phyloP scores from a whole-genome alignment of 176 grass and related monocot genomes.

The Miscanthus lutarioriparius region DNA sequence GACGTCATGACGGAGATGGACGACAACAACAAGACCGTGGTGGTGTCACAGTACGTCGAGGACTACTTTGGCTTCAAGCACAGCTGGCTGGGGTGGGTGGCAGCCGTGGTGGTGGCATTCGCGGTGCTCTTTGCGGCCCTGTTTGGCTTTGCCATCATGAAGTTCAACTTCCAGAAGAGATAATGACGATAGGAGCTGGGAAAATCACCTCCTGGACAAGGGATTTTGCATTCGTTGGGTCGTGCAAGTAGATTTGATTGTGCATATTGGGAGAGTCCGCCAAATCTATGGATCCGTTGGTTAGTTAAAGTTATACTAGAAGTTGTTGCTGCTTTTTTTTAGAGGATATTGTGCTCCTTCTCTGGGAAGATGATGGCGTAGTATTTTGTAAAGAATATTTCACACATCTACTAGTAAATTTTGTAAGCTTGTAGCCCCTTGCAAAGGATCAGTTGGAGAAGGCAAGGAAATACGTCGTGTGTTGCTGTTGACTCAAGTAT shows the following conservation, averaged over 20 bases:
- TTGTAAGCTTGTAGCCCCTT: background rate
- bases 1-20: background rate
- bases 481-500: background rate
- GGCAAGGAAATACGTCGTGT: background rate
- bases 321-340: background rate
- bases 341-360: background rate
- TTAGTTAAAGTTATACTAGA: background rate
- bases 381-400: background rate
- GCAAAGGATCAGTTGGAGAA: background rate
- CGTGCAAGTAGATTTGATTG: background rate
- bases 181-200: constrained; percentile 20
- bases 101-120: background rate
- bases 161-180: constrained; percentile 85
- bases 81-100: constrained; percentile 5
- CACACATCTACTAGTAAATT: background rate
- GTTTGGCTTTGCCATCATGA: constrained; percentile 76
- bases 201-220: background rate
- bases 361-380: background rate
- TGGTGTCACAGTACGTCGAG: background rate
- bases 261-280: background rate
- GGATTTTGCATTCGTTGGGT: background rate
- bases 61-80: constrained; percentile 4
- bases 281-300: background rate
- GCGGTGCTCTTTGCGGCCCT: background rate
- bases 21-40: background rate